These are phyloP conservation scores for Bryum argenteum DNA, from an alignment of 225 moss, liverwort and hornwort species.

Conservation along the genomic window DNA sequence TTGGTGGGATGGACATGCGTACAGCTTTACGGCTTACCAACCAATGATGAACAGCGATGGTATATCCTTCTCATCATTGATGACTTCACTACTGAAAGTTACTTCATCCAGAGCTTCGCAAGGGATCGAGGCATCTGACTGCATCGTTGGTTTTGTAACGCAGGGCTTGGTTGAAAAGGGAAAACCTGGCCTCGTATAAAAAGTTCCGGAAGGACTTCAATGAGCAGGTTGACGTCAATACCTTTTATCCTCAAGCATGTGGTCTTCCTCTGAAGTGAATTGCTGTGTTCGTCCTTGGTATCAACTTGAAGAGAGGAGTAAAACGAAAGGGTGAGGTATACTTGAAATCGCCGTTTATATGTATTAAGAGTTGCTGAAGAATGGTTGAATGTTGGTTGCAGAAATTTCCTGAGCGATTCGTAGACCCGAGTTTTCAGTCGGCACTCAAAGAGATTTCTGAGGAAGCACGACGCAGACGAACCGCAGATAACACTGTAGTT, in stretches of 20 bases:
- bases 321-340: too few relatives aligned
- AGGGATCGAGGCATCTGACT: constrained; percentile 1
- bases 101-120: background rate
- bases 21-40: constrained; percentile 65
- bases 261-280: too few relatives aligned
- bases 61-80: constrained; percentile 34
- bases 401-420: constrained; percentile 57
- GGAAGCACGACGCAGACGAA: constrained; percentile 58
- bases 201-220: constrained; percentile 74
- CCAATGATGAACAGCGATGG: constrained; percentile 58
- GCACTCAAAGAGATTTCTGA: constrained; percentile 58
- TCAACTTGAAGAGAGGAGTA: too few relatives aligned
- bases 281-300: background rate
- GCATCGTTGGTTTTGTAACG: constrained; percentile 22
- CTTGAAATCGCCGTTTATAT: background rate
- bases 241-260: constrained; percentile 3
- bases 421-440: constrained; percentile 44
- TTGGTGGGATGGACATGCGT: constrained; percentile 87
- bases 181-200: constrained; percentile 71
- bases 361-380: constrained; percentile 8
- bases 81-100: background rate
- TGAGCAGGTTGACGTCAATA: constrained; percentile 36
- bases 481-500: constrained; percentile 31
- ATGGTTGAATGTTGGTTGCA: constrained; percentile 24
- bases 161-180: constrained; percentile 87